Percentiles rank a stretch among this genome's conserved stretches.
These are phyloP conservation scores for Trypanosoma rangeli DNA, from an alignment of 208 protist genomes.

Conservation along the genomic window DNA sequence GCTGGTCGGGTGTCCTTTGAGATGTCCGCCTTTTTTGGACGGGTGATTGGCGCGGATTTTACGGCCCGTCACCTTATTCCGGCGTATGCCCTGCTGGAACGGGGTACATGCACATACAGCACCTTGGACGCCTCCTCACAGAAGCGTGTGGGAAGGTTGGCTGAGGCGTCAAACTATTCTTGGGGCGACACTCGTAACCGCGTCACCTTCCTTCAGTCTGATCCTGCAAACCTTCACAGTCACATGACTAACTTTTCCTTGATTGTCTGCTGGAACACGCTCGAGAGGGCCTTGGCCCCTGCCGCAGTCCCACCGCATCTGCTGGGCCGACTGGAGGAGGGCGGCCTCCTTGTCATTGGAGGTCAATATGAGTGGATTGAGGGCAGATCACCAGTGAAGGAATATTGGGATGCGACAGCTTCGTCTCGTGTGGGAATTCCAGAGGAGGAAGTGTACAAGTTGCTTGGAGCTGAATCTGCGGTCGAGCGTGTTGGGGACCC, in stretches of 20 bases:
- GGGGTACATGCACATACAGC: conserved; percentile 74
- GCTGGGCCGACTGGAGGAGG: conserved; percentile 50
- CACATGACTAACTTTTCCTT: conserved; percentile 79
- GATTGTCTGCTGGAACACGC: conserved; percentile 86
- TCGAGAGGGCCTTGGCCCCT: conserved; percentile 83
- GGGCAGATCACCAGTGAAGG: conserved; percentile 34
- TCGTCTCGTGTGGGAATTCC: conserved; percentile 29
- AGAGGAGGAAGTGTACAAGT: conserved; percentile 56
- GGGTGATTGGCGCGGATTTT: conserved; percentile 85
- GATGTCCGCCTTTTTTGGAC: conserved; percentile 63
- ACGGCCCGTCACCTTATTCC: conserved; percentile 80
- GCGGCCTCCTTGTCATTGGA: conserved; percentile 79
- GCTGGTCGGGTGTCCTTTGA: conserved; percentile 84
- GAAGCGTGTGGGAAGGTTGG: conserved; percentile 33
- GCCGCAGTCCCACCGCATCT: conserved; percentile 71
- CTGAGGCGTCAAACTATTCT: conserved; percentile 39
- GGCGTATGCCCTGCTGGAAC: conserved; percentile 84
- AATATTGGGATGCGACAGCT: conserved; percentile 25
- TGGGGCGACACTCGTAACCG: conserved; percentile 67
- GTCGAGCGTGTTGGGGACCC: conserved; percentile 70
- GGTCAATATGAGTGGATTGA: conserved; percentile 57
- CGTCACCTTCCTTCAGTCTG: conserved; percentile 86
- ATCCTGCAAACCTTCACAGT: conserved; percentile 86
- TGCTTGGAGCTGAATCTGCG: conserved; percentile 51
- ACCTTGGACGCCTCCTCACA: conserved; percentile 29